phyloP scores from a whole-genome alignment of 352 stramenopile species.

The Phytophthora sojae region DNA sequence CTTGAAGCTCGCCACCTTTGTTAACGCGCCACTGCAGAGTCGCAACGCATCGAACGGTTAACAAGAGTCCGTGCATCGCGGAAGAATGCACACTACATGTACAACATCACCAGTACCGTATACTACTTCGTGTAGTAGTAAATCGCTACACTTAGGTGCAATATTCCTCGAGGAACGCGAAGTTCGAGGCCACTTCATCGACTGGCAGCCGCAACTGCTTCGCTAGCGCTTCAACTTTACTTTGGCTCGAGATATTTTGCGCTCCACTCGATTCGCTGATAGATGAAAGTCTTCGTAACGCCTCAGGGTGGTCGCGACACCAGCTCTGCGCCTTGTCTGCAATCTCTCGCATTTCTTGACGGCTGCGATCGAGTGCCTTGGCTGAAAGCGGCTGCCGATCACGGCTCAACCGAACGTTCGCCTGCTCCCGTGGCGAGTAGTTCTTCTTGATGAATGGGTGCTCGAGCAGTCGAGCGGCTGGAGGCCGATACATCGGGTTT shows the following conservation, averaged over 20 bases:
- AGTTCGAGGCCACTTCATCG: constrained; percentile 59
- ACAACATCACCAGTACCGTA: too few species aligned
- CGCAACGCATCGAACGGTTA: background rate
- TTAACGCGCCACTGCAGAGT: background rate
- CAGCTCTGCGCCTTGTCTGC: constrained; percentile 60
- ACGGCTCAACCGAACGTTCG: constrained; percentile 26
- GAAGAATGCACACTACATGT: too few species aligned
- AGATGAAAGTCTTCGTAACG: constrained; percentile 36
- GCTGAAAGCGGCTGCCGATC: constrained; percentile 27
- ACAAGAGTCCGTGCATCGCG: background rate
- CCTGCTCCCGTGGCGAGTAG: constrained; percentile 46
- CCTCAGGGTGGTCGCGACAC: constrained; percentile 58
- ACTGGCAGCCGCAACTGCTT: constrained; percentile 61
- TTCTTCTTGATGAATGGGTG: constrained; percentile 80
- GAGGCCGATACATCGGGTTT: constrained; percentile 70
- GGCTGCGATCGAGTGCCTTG: constrained; percentile 33
- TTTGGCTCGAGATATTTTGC: constrained; percentile 24
- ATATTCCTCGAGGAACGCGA: constrained; percentile 62
- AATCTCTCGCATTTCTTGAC: constrained; percentile 58
- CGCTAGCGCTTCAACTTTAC: constrained; percentile 53
- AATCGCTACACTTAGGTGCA: constrained; percentile 19
- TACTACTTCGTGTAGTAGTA: background rate
- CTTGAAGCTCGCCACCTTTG: too few species aligned
- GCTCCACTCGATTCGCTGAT: background rate
- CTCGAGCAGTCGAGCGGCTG: constrained; percentile 59